Conservation (phyloP, 169 alveolate genomes). For the Plasmodium relictum region DNA sequence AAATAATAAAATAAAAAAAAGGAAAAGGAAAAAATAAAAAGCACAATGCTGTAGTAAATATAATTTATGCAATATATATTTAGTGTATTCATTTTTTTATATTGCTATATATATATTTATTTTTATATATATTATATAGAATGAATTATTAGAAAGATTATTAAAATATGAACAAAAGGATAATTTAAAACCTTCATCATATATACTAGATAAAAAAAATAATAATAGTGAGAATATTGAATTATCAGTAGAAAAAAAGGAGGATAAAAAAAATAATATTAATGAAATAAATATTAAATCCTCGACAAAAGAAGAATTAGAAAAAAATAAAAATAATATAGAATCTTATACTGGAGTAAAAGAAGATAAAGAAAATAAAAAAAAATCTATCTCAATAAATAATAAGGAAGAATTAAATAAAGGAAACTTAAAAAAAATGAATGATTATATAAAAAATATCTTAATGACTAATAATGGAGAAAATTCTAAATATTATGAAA, state of each 20-base stretch:
- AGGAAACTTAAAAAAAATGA: constrained; percentile 46
- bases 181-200: neutral
- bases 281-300: neutral
- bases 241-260: constrained; percentile 2
- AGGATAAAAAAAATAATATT: neutral
- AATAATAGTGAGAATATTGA: constrained; percentile 22
- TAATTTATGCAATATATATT: no score
- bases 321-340: neutral
- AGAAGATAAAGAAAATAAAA: constrained; percentile 31
- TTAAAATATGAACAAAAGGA: constrained; percentile 55
- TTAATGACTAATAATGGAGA: constrained; percentile 29
- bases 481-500: constrained; percentile 15
- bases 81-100: no score
- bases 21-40: no score
- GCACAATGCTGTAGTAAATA: no score
- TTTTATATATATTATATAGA: constrained; percentile 15
- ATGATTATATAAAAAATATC: constrained; percentile 52
- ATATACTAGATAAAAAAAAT: constrained; percentile 17
- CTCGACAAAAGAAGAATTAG: constrained; percentile 1
- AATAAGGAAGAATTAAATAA: constrained; percentile 34
- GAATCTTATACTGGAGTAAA: constrained; percentile 8
- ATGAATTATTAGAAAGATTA: constrained; percentile 66
- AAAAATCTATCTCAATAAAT: constrained; percentile 35
- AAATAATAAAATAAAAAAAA: no score
- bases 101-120: constrained; percentile 7